Evolutionary conservation across 768 basidiomycete genomes (phyloP).

Genomic region (Naganishia randhawae): DNA sequence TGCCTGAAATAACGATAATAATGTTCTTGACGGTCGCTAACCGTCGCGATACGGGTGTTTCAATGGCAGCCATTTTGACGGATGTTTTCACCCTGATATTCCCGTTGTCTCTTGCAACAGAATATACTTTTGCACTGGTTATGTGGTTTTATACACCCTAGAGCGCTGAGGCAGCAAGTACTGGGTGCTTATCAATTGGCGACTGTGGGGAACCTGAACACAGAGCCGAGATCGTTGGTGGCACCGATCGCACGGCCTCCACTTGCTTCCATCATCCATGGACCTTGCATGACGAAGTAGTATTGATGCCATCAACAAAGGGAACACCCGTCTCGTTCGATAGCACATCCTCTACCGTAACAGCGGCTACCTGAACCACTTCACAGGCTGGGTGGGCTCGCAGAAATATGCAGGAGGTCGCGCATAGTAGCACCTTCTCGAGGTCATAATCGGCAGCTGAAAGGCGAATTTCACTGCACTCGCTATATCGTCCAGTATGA

Average conservation of each 20-base stretch:
- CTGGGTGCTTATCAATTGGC: conserved; percentile 15
- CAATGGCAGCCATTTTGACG: conserved; percentile 31
- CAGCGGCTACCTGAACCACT: not conserved
- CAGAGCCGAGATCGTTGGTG: not conserved
- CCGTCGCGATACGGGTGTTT: conserved; percentile 66
- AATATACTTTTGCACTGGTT: not conserved
- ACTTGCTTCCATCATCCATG: conserved; percentile 1
- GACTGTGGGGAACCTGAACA: not conserved
- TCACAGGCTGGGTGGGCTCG: not conserved
- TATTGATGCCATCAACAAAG: conserved; percentile 16
- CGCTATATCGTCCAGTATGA: not conserved
- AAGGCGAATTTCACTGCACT: not conserved
- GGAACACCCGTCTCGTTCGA: too few species aligned
- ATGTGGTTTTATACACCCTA: not conserved
- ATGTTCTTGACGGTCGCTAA: conserved; percentile 73
- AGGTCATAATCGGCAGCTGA: not conserved
- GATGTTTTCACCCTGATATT: not conserved
- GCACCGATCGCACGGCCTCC: conserved; percentile 11
- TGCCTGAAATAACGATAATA: conserved; percentile 89
- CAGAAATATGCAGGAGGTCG: not conserved
- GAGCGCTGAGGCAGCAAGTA: not conserved
- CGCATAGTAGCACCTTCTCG: not conserved
- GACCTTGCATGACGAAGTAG: not conserved
- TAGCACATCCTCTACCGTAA: not conserved
- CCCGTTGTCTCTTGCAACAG: not conserved